Base-by-base conservation (phyloP, 2,329 filamentous ascomycete species). In the Ophiognomonia clavigignenti-juglandacearum region DNA sequence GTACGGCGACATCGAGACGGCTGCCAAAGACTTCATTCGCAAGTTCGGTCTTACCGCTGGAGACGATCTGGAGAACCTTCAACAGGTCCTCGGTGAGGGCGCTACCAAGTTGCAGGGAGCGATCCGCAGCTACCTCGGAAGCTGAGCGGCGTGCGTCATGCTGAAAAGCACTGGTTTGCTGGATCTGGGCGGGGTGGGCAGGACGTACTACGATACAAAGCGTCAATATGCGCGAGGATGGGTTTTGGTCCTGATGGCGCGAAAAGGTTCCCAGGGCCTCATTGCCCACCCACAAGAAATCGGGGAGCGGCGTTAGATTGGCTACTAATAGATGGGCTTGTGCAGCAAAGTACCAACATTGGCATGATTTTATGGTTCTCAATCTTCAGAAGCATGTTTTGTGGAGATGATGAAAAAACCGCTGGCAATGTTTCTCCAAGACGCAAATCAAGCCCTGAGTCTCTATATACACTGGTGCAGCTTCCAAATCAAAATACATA, bases 21-120 rank as follows among this genome's bases (percentile, higher is more conserved):
- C 90, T 0, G 93, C 93, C 50, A 96, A 93, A 72, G 93, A 98
- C 67, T 95, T 97, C 69, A 84, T 97, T 26, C 83, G 93, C 61
- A 90, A 88, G 63, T 96, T 97, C 63, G 93, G 93, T 41, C 87
- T 96, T 57, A 97, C 92, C 4, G 92, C 93, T 20, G 91, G 90
- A 47, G 93, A 98, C 63, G 93, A 98, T 66, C 70, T 98, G 47
- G 93, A 98, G 66, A 96, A 96, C 66, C 67, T 97, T 57, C 86
- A 84, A 20, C 82, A 83, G 57, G 77, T 89, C 53, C 71, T 96
- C 4, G 93, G 92, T 24, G 90, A 96, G 60, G 92, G 90, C 35
- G 90, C 90, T 13, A 81, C 77, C 39, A 86, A 83, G 67, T 74
- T 97, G 61, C 90, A 96, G 71, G 89, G 87, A 61, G 75, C 81